Evolutionary conservation across 2,329 filamentous ascomycete species (phyloP).

Genomic region (Dichotomopilus funicola): DNA sequence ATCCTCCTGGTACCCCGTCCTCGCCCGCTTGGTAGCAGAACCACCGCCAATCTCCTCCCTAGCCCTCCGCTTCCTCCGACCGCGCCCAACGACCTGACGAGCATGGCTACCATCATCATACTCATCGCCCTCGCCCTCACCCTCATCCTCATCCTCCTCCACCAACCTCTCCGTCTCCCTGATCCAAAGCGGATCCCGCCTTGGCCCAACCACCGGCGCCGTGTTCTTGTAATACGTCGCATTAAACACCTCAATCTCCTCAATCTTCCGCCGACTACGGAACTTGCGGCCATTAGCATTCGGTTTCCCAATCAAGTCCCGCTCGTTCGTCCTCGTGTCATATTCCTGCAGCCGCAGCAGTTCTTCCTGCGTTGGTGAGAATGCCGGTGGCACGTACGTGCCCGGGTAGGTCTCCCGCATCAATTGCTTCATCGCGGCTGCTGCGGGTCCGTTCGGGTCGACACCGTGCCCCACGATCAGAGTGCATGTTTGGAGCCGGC

Average conservation of each 20-base stretch:
- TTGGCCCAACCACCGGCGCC: conserved; percentile 7
- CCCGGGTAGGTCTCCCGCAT: conserved; percentile 43
- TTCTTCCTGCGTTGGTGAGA: conserved; percentile 33
- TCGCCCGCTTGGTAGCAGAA: conserved; percentile 14
- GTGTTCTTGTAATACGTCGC: conserved; percentile 43
- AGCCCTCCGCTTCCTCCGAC: conserved; percentile 11
- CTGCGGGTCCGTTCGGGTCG: conserved; percentile 37
- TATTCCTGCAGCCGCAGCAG: conserved; percentile 27
- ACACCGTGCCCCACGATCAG: conserved; percentile 38
- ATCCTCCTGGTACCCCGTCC: background rate
- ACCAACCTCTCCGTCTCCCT: conserved; percentile 10
- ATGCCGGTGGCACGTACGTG: conserved; percentile 36
- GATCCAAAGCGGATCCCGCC: conserved; percentile 17
- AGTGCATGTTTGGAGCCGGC: conserved; percentile 39
- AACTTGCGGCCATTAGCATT: conserved; percentile 24
- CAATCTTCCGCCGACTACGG: conserved; percentile 31
- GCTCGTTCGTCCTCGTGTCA: conserved; percentile 13
- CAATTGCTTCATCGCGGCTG: conserved; percentile 38
- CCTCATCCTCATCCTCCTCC: background rate
- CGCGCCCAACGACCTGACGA: too few relatives aligned
- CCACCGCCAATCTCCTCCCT: conserved; percentile 6
- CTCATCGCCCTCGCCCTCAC: too few relatives aligned
- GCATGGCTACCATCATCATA: too few relatives aligned
- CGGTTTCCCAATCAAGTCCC: conserved; percentile 15
- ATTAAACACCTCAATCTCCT: conserved; percentile 42